A percentile compares a stretch with the other conserved stretches of the same genome.
Evolutionary conservation across 2,329 filamentous ascomycete species (phyloP).

Genomic region (Alternaria sp.): DNA sequence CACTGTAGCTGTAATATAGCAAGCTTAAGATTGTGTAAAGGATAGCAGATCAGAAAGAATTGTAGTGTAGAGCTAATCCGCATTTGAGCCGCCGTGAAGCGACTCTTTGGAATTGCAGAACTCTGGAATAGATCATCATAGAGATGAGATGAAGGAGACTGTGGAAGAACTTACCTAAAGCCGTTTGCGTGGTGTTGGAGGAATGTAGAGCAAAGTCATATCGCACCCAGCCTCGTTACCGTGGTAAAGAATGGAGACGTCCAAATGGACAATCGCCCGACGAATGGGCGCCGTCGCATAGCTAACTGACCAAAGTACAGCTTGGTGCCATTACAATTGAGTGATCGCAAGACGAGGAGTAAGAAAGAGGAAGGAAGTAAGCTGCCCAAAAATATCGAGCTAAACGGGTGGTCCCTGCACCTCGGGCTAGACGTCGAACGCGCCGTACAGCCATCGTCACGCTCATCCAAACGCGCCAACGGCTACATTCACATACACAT

Average conservation of each 20-base stretch:
- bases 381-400: conserved; percentile 15
- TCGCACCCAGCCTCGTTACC: neutral
- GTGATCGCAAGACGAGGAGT: neutral
- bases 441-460: conserved; percentile 11
- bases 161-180: conserved; percentile 16
- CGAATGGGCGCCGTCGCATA: neutral
- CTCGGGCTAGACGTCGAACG: conserved; percentile 10
- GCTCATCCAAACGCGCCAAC: conserved; percentile 11
- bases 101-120: conserved; percentile 60
- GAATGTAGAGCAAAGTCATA: neutral
- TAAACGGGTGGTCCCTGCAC: conserved; percentile 15
- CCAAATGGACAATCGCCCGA: neutral
- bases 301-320: neutral
- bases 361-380: neutral
- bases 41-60: conserved; percentile 51
- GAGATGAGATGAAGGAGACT: neutral
- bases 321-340: neutral
- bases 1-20: conserved; percentile 6
- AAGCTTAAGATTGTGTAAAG: neutral
- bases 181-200: neutral
- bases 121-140: conserved; percentile 54
- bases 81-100: conserved; percentile 46
- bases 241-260: neutral
- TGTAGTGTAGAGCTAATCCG: conserved; percentile 56
- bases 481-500: neutral